Conservation (phyloP, 371 early-diverging fungal species). For the Ordospora pajunii region DNA sequence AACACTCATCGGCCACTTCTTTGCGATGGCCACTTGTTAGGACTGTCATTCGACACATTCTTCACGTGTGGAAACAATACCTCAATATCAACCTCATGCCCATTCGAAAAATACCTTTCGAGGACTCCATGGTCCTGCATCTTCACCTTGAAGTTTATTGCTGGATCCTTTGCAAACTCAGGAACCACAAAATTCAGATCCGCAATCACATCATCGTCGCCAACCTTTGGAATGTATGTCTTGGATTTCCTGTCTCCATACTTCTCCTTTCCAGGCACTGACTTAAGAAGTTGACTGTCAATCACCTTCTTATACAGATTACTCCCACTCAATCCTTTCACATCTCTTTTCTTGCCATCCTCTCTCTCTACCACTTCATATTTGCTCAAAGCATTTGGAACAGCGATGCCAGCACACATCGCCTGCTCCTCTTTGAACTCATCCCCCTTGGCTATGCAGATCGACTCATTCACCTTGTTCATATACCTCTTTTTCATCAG, state of each 20-base stretch:
- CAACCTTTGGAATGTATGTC: constrained; percentile 27
- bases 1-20: not conserved
- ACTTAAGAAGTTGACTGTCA: constrained; percentile 17
- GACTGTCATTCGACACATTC: constrained; percentile 39
- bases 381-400: too few species aligned
- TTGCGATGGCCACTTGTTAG: constrained; percentile 30
- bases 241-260: constrained; percentile 12
- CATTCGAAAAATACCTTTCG: constrained; percentile 26
- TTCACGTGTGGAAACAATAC: constrained; percentile 32
- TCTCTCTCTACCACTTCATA: too few species aligned
- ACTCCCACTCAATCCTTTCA: not conserved
- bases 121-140: constrained; percentile 27
- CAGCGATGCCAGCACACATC: not conserved
- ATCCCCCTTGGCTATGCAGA: not conserved
- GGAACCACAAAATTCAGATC: constrained; percentile 7
- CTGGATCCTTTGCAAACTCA: constrained; percentile 17
- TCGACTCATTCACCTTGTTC: not conserved
- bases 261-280: not conserved
- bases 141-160: constrained; percentile 10
- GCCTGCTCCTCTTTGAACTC: not conserved
- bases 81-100: constrained; percentile 23
- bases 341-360: not conserved
- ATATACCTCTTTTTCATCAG: not conserved
- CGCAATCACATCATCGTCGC: constrained; percentile 9
- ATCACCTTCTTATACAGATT: constrained; percentile 31